Base-by-base conservation (phyloP, 768 basidiomycete genomes). In the Galerina sulciceps region DNA sequence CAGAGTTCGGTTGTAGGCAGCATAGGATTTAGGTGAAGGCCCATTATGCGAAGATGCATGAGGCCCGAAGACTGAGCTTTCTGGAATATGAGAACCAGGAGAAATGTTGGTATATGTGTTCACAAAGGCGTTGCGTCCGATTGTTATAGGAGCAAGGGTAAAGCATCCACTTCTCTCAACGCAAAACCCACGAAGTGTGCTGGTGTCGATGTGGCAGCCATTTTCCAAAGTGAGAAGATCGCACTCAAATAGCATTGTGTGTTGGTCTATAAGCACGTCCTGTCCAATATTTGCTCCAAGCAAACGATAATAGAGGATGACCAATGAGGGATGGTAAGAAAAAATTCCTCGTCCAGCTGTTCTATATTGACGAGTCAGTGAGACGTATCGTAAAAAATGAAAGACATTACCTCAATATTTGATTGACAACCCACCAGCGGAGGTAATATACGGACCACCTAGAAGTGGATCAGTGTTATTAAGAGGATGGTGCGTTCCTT, bases 121-220 rank as follows among this genome's bases (percentile, higher is more conserved):
- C 35, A 81, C 61, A 10, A 75, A 66, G 6, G 76, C 77, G 31
- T 71, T 67, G 17, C 64, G 57, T 8, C 80, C 79, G 49, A 82
- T 71, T 10, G 68, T 69, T 49, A 81, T 71, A 2, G 64, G 67
- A 13, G 71, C 76, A 15, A 82, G 71, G 15, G 74, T 73, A 69
- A 82, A 78, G 53, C 63, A 73, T 4, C 80, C 79, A 53, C 81
- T 76, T 17, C 75, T 69, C 62, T 82, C 81, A 5, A 81, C 78
- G 45, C 76, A 74, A 61, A 82, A 81, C 11, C 76, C 79, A 11
- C 80, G 75, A 11, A 81, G 64, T 3, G 75, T 67, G 0, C 77
- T 65, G 20, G 69, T 71, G 57, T 81, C 79, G 41, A 82, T 69
- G n/a, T 74, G 73, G 54, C 77, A 79, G 6, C 75, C 80, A 61